Conservation (phyloP, 352 stramenopile species). For the Phytophthora fragariaefolia region DNA sequence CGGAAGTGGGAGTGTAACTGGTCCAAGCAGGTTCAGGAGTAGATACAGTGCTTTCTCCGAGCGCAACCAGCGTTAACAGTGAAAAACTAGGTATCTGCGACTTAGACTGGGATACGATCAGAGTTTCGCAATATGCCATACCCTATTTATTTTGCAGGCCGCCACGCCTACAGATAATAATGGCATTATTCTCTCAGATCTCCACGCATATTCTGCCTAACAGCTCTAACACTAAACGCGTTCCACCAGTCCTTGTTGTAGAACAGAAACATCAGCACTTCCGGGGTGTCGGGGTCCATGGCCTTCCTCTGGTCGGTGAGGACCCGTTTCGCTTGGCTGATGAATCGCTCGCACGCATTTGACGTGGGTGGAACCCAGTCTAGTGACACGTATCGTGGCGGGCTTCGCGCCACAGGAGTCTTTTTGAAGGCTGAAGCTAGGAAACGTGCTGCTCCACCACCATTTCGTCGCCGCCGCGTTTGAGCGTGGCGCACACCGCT, state of each 20-base stretch:
- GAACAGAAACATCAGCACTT: conserved; percentile 1
- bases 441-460: not conserved
- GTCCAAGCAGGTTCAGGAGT: no score
- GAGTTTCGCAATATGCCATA: no score
- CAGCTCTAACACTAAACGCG: not conserved
- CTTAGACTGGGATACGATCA: no score
- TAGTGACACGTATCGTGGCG: not conserved
- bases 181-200: not conserved
- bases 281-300: not conserved
- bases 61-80: no score
- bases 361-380: not conserved
- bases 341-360: not conserved
- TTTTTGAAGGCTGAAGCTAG: not conserved
- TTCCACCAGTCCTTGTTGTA: not conserved
- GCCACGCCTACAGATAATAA: conserved; percentile 5
- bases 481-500: not conserved
- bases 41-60: no score
- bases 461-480: not conserved
- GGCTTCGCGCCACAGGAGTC: not conserved
- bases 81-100: no score
- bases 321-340: not conserved
- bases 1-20: no score
- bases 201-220: not conserved
- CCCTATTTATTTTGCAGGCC: no score
- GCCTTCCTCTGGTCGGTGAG: not conserved